A percentile compares a stretch with the other conserved stretches of the same genome.
Evolutionary conservation across 768 basidiomycete species (phyloP).

Genomic region (Tephrocybe sp.): DNA sequence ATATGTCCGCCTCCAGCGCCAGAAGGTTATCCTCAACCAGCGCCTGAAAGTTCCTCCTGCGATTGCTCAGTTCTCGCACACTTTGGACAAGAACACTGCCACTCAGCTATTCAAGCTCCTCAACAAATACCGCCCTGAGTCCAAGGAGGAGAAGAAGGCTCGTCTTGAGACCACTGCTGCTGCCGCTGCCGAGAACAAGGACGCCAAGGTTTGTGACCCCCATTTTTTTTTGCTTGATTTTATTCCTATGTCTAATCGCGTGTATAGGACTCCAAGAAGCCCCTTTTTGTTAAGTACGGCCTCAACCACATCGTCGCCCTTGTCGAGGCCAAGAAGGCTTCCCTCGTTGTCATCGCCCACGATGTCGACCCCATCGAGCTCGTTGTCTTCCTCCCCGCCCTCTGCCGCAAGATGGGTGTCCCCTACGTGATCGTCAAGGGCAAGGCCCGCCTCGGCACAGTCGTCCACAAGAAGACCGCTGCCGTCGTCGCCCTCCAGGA

Average conservation of each 20-base stretch:
- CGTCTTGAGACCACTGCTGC: slow-evolving; percentile 80
- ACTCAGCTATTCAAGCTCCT: slow-evolving; percentile 97
- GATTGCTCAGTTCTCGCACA: slow-evolving; percentile 96
- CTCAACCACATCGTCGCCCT: slow-evolving; percentile 96
- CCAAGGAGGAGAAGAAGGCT: slow-evolving; percentile 96
- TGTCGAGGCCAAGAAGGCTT: slow-evolving; percentile 96
- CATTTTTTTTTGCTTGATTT: not conserved
- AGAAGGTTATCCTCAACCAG: slow-evolving; percentile 97
- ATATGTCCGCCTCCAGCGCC: slow-evolving; percentile 96
- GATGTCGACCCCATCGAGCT: slow-evolving; percentile 99
- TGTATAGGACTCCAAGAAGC: slow-evolving; percentile 84
- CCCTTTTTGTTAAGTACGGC: slow-evolving; percentile 93
- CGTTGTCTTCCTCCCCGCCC: slow-evolving; percentile 96
- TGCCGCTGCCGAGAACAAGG: slow-evolving; percentile 73
- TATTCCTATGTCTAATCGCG: not conserved
- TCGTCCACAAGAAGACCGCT: slow-evolving; percentile 98
- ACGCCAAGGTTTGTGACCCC: slow-evolving; percentile 39
- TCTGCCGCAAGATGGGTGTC: slow-evolving; percentile 99
- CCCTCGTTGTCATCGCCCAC: slow-evolving; percentile 93
- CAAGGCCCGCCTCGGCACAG: slow-evolving; percentile 96
- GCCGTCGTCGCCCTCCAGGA: slow-evolving; percentile 91
- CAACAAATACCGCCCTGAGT: slow-evolving; percentile 96
- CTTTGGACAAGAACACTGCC: slow-evolving; percentile 99
- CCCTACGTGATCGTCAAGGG: slow-evolving; percentile 98
- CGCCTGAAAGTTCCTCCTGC: slow-evolving; percentile 98